Percentiles rank a stretch among this genome's conserved stretches.
Evolutionary conservation across 495 filamentous ascomycete genomes (phyloP).

Genomic region (Lepraria neglecta): DNA sequence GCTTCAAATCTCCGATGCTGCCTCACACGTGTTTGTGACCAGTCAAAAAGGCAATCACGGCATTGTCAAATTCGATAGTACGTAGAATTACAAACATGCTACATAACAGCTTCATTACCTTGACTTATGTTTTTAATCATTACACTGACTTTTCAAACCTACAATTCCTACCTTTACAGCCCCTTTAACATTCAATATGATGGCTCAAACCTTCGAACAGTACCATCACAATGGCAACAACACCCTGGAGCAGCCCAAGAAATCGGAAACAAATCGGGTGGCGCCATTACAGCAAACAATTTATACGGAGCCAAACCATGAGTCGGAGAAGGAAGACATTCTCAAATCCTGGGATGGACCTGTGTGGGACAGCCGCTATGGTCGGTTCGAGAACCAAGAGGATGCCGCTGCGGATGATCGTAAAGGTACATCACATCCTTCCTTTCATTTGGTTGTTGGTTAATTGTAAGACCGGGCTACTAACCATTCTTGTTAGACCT

Average conservation of each 20-base stretch:
- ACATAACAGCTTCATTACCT: too few species aligned
- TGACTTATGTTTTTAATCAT: too few species aligned
- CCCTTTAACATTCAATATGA: not conserved
- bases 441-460: not conserved
- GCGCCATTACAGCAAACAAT: not conserved
- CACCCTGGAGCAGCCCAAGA: not conserved
- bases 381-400: conserved; percentile 7
- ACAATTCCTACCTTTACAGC: not conserved
- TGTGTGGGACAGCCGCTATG: conserved; percentile 11
- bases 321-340: not conserved
- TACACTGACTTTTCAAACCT: not conserved
- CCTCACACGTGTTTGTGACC: too few species aligned
- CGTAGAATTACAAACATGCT: too few species aligned
- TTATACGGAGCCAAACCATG: not conserved
- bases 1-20: too few species aligned
- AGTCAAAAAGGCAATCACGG: too few species aligned
- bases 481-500: not conserved
- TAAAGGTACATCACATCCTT: not conserved
- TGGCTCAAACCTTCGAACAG: not conserved
- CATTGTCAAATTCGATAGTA: too few species aligned
- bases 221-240: not conserved
- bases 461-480: too few species aligned
- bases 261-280: not conserved
- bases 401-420: conserved; percentile 10
- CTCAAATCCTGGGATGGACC: conserved; percentile 6